Evolutionary conservation across 2,329 filamentous ascomycete species (phyloP), one percentile per base, ranked within the genome.

Genomic region (Madurella mycetomatis): DNA sequence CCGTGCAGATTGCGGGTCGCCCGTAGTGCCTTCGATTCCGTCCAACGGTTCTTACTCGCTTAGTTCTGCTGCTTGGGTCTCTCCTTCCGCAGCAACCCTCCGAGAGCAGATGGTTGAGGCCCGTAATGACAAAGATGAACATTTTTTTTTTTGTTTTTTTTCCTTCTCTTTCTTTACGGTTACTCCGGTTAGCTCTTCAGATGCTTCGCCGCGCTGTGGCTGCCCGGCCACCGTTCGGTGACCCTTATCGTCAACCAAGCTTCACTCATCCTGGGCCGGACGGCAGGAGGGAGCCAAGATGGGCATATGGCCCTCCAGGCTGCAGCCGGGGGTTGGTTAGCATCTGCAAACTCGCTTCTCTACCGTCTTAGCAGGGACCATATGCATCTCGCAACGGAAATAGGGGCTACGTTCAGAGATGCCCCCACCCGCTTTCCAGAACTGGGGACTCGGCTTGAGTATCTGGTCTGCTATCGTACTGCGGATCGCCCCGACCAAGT

Each of bases 331-430:
- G 49, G 53, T 18, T 54, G 53, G 53, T 50, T 53, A 7, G 37
- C 18, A 16, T 15, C 47, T 41, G 32, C 4, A 31, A 18, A 37
- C n/a, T 39, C 9, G 5, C n/a, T 31, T 16, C 18, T 31, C 47
- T 41, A n/a, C 16, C 32, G 37, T 39, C 39, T n/a, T 8, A 16
- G 31, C 19, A n/a, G 9, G 34, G 15, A 12, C 31, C 45, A 43
- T 39, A 51, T 54, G 47, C 55, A 57, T 25, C 25, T 41, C 49
- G 47, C 49, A 51, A 30, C 49, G 45, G 25, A 18, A 56, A 58
- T 53, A 54, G 53, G 53, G 56, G 53, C 42, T 49, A 47, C 15
- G 25, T 19, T 41, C 37, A 17, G 46, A 37, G 47, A 48, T 41
- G 41, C 43, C 15, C 37, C 8, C 31, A 41, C 30, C 31, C 18